Evolutionary conservation across 768 basidiomycete genomes (phyloP).

Genomic region (Kwoniella botswanensis): DNA sequence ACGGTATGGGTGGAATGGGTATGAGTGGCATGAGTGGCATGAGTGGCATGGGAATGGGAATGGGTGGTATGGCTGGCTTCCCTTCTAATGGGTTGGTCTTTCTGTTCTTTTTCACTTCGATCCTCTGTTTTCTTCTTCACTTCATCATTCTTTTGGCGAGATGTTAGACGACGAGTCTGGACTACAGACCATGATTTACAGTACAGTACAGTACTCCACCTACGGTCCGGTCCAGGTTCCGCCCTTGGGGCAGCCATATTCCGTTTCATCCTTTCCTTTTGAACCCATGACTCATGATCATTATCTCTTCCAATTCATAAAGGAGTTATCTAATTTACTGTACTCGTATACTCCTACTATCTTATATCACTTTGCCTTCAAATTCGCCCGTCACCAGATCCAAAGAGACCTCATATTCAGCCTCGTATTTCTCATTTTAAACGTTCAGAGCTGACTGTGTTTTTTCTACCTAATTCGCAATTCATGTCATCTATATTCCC

Average conservation of each 20-base stretch:
- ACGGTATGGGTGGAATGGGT: constrained; percentile 17
- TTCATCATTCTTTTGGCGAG: constrained; percentile 1
- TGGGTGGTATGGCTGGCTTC: constrained; percentile 20
- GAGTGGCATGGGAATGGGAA: constrained; percentile 13
- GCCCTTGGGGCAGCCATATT: background rate
- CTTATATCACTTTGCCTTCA: background rate
- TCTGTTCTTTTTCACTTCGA: background rate
- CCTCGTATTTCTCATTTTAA: background rate
- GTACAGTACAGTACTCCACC: background rate
- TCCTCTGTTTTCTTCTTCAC: background rate
- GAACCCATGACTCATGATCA: background rate
- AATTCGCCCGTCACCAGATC: background rate
- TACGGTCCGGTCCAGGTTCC: background rate
- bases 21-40: constrained; percentile 23
- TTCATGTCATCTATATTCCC: constrained; percentile 9
- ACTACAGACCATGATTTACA: background rate
- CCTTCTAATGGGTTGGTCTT: constrained; percentile 19
- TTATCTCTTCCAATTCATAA: constrained; percentile 1
- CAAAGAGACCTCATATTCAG: too few species aligned
- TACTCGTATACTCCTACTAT: background rate
- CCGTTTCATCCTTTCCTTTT: constrained; percentile 17
- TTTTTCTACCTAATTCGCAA: background rate
- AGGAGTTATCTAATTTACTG: background rate
- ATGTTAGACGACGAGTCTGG: background rate
- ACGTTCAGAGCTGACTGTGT: background rate